These are phyloP conservation scores for Gastrolobium bilobum DNA, from an alignment of 306 rosid genomes.

Conservation along the genomic window DNA sequence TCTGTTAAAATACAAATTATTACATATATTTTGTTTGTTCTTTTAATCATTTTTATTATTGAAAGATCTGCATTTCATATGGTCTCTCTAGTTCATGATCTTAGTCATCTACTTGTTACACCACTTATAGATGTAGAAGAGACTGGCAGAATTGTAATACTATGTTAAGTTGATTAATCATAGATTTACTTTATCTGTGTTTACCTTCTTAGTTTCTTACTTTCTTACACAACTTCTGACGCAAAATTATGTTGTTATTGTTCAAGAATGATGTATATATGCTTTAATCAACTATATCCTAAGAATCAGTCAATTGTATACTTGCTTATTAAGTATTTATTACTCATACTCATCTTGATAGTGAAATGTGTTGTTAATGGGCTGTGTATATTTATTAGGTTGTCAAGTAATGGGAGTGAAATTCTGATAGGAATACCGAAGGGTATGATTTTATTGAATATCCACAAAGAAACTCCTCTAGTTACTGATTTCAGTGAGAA, in stretches of 20 bases:
- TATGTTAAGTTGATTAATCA: too few species aligned
- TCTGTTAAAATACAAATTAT: too few species aligned
- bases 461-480: neutral
- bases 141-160: too few species aligned
- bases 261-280: slow-evolving; percentile 22
- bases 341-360: slow-evolving; percentile 16
- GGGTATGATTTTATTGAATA: too few species aligned
- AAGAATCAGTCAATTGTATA: neutral
- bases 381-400: slow-evolving; percentile 14
- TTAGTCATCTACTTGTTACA: too few species aligned
- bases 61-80: too few species aligned
- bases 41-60: too few species aligned
- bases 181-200: too few species aligned
- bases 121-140: too few species aligned
- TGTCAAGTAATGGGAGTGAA: neutral
- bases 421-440: neutral
- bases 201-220: neutral
- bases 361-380: slow-evolving; percentile 12
- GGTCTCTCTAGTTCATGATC: too few species aligned
- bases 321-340: neutral
- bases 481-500: neutral
- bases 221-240: slow-evolving; percentile 6
- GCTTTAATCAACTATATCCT: slow-evolving; percentile 9
- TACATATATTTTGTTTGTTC: too few species aligned
- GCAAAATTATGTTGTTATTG: neutral